phyloP scores from a whole-genome alignment of 139 green algal species.

The Coelastrella sp. region DNA sequence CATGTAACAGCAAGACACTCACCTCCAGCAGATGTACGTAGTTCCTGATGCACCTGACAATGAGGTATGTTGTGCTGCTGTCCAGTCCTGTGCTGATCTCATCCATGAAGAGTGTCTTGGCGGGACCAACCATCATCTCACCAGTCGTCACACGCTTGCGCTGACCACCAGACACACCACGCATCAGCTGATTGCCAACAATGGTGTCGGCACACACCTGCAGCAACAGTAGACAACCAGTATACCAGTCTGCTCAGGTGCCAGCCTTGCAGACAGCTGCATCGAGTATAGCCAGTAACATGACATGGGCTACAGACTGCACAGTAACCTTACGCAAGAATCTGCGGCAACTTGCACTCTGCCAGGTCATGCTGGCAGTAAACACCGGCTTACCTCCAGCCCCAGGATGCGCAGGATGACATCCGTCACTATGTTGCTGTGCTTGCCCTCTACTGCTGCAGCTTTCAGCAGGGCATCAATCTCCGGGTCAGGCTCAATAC shows the following conservation, averaged over 20 bases:
- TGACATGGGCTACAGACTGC: too few relatives aligned
- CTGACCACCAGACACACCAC: constrained; percentile 85
- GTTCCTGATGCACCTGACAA: constrained; percentile 62
- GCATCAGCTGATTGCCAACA: constrained; percentile 82
- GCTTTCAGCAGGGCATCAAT: constrained; percentile 26
- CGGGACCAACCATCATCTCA: constrained; percentile 78
- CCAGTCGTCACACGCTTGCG: constrained; percentile 82
- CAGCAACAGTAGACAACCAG: not conserved
- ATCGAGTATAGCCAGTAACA: too few relatives aligned
- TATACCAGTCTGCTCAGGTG: too few relatives aligned
- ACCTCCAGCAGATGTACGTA: constrained; percentile 44
- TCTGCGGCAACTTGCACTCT: too few relatives aligned
- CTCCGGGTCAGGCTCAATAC: constrained; percentile 42
- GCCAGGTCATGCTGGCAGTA: not conserved
- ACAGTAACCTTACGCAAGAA: too few relatives aligned
- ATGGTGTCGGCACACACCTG: constrained; percentile 68
- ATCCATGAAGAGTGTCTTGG: constrained; percentile 70
- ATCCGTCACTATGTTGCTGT: constrained; percentile 41
- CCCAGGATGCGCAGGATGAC: constrained; percentile 57
- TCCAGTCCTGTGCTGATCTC: constrained; percentile 76
- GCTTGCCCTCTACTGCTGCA: constrained; percentile 15
- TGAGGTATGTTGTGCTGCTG: constrained; percentile 79
- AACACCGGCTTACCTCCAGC: constrained; percentile 45
- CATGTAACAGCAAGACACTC: too few relatives aligned
- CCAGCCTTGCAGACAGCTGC: too few relatives aligned